Base-by-base conservation (phyloP, 352 stramenopile species). In the Phytophthora citricola region DNA sequence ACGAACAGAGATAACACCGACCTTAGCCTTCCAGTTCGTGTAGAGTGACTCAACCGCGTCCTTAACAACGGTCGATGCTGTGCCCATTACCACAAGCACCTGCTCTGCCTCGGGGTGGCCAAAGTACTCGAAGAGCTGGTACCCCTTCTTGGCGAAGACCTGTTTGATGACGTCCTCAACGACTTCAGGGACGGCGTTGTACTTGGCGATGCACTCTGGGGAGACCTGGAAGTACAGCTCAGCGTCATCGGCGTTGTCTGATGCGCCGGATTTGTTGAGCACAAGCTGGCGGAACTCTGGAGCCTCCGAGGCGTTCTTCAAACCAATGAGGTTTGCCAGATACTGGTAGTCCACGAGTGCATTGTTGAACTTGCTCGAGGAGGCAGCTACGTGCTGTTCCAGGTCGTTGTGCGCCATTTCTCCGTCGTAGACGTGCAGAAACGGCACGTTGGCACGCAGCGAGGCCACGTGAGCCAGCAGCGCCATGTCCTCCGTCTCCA, bases 361-460 rank as follows among this genome's bases (percentile, higher is more conserved):
- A 66, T 79, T 81, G 62, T 47, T 83, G 63, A 87, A 91, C 61
- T 94, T 88, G 73, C 66, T 73, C 22, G 77, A 57, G 12, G 72
- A 65, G 5, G 68, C 51, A 2, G 76, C 78, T 2, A 79, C 71
- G n/a, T 68, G 61, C 45, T 75, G 78, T 56, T 90, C 74, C 22
- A 98, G 58, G 53, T 83, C 76, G 69, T 97, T 97, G 59, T 96
- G 91, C 27, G 81, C 69, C 79, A 97, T 92, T 66, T 98, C 88
- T 44, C 90, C 92, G 77, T 98, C 93, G 77, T 97, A 97, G 26
- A 98, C 96, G 75, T 98, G 91, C 41, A 98, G 63, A 62, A 98
- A 97, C 24, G 93, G 93, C 40, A 97, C 85, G 53, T 95, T 88
- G 43, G 90, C 86, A 46, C 90, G 87, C 46, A 98, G 74, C n/a